These are phyloP conservation scores for Ustilago bromivora DNA, from an alignment of 1,284 basidiomycete genomes.

Conservation along the genomic window DNA sequence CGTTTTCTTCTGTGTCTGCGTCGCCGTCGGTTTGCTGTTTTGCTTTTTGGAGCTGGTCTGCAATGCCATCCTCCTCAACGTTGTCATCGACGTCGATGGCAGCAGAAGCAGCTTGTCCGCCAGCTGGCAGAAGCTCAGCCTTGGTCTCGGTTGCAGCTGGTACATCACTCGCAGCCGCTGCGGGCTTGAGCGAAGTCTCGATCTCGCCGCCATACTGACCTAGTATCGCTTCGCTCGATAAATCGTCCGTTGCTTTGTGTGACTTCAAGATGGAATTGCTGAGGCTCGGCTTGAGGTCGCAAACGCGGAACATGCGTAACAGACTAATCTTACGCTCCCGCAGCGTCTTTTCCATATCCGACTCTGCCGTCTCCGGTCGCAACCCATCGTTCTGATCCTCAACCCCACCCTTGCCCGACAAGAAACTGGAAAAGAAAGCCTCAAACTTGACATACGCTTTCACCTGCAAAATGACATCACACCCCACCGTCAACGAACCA, in stretches of 20 bases:
- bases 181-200: conserved; percentile 10
- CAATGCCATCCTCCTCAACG: conserved; percentile 16
- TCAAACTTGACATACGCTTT: conserved; percentile 58
- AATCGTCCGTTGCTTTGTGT: conserved; percentile 73
- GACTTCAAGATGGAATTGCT: conserved; percentile 56
- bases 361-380: conserved; percentile 77
- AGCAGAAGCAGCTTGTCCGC: conserved; percentile 14
- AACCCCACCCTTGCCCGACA: background rate
- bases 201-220: conserved; percentile 70
- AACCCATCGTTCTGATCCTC: conserved; percentile 35
- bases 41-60: conserved; percentile 30
- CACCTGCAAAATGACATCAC: conserved; percentile 65
- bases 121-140: conserved; percentile 5
- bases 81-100: conserved; percentile 28
- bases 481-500: conserved; percentile 53
- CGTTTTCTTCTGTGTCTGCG: conserved; percentile 47
- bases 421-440: conserved; percentile 35
- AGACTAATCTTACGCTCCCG: conserved; percentile 78
- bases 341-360: conserved; percentile 78
- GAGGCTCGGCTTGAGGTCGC: conserved; percentile 55
- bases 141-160: background rate
- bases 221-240: conserved; percentile 54
- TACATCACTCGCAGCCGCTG: background rate
- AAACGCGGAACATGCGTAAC: conserved; percentile 63
- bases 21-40: conserved; percentile 38